A percentile compares a stretch with the other conserved stretches of the same genome.
Conservation (phyloP, 2,329 filamentous ascomycete species). For the Ophiostoma australiae region DNA sequence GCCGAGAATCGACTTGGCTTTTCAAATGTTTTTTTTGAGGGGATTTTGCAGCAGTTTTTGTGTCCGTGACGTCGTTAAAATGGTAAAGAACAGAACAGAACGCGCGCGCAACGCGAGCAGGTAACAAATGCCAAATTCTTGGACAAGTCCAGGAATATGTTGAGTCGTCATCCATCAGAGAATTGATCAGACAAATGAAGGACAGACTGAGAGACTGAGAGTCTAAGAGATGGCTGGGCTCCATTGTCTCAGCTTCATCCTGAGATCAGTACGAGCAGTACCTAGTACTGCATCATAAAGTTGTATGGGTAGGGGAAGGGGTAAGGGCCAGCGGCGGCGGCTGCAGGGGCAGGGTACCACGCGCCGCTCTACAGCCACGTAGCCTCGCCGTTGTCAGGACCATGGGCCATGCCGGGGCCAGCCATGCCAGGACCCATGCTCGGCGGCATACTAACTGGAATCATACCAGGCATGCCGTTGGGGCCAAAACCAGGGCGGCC, state of each 20-base stretch:
- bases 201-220: neutral
- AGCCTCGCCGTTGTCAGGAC: slow-evolving; percentile 31
- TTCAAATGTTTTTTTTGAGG: neutral
- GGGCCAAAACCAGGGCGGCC: slow-evolving; percentile 20
- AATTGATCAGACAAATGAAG: neutral
- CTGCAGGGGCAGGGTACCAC: slow-evolving; percentile 21
- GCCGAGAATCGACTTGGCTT: neutral
- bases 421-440: slow-evolving; percentile 25
- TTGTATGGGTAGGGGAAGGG: neutral
- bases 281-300: slow-evolving; percentile 9
- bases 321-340: neutral
- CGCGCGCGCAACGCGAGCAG: neutral
- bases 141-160: too few relatives aligned
- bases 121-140: neutral
- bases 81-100: neutral
- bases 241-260: neutral
- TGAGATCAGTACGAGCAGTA: neutral
- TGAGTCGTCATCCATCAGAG: too few relatives aligned
- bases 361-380: slow-evolving; percentile 29
- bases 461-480: slow-evolving; percentile 22
- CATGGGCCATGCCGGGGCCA: slow-evolving; percentile 25
- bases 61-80: slow-evolving; percentile 3
- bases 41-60: neutral
- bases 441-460: slow-evolving; percentile 24
- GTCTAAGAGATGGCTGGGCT: too few relatives aligned